Evolutionary conservation across 768 basidiomycete species (phyloP), one percentile per base, ranked within the genome.

Genomic region (Asterophora lycoperdoides): DNA sequence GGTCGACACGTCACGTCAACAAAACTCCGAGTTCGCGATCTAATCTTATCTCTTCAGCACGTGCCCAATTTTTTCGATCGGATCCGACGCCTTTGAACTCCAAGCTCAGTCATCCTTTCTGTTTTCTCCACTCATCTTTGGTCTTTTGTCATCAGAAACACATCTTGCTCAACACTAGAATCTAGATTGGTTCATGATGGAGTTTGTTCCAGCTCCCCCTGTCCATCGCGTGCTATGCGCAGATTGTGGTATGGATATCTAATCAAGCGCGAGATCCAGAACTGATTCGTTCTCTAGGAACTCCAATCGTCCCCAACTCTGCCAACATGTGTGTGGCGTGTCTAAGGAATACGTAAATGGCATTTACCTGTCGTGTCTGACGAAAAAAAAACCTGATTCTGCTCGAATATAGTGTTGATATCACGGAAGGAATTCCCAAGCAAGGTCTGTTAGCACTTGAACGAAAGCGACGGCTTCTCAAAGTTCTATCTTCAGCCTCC

Each of bases 391-490:
- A 45, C 34, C 40, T 33, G n/a, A 41, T 34, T 10, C 20, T 32
- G 34, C 44, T 46, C 33, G 29, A 13, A 13, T 4, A 4, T 59
- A 92, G 89, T 7, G 84, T 98, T 52, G 96, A 99, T 66, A 95
- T 99, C 63, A 98, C 94, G 1, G 95, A 98, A 64, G 93, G 93
- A 11, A 98, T 98, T 44, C 95, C 94, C 6, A 97, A 93, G 63
- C 90, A 91, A 81, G 83, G 89, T 87, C 44, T 44, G 71, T 63
- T 18, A 15, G 29, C 46, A 28, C 19, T 19, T 14, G 8, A 36
- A 15, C 45, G 8, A 26, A 32, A 19, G 32, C 3, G 5, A 8
- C 11, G 4, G 17, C 8, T 9, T 20, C 4, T 9, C 17, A 3
- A 48, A 40, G 1, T 13, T 34, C 23, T 5, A 10, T 37, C 29